Evolutionary conservation across 2,329 filamentous ascomycete genomes (phyloP).

Genomic region (Trichoderma polysporum): DNA sequence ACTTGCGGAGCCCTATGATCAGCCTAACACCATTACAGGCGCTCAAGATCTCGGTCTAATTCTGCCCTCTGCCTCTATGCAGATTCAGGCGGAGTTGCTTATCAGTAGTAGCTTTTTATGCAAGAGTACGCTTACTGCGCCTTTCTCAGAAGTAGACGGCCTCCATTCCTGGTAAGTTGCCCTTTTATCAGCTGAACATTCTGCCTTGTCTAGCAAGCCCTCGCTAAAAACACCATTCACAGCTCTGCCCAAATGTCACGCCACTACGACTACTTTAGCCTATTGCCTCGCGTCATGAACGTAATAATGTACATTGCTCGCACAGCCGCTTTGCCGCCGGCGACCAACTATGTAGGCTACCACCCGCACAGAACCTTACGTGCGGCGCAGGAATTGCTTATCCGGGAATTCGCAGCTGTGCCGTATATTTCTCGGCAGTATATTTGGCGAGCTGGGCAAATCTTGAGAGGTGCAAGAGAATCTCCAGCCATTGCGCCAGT

Average conservation of each 20-base stretch:
- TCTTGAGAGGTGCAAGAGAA: conserved; percentile 32
- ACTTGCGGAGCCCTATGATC: not conserved
- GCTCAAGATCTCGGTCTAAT: conserved; percentile 28
- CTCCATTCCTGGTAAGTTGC: conserved; percentile 25
- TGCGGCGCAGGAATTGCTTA: conserved; percentile 28
- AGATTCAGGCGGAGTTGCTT: not conserved
- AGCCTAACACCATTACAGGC: conserved; percentile 30
- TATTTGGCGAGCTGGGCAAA: conserved; percentile 34
- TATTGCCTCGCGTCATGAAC: conserved; percentile 31
- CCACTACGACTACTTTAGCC: conserved; percentile 33
- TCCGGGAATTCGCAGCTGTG: conserved; percentile 26
- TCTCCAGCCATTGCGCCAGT: conserved; percentile 33
- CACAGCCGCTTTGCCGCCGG: conserved; percentile 21
- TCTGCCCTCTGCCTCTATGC: conserved; percentile 21
- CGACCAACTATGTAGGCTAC: not conserved
- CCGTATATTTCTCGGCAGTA: conserved; percentile 26
- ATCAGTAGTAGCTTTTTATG: not conserved
- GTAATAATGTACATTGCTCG: conserved; percentile 33
- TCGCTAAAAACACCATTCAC: not conserved
- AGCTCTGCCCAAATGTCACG: conserved; percentile 28
- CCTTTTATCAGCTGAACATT: not conserved
- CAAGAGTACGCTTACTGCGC: too few species aligned
- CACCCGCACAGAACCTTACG: conserved; percentile 22
- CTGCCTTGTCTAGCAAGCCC: not conserved
- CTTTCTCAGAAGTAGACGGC: not conserved